Evolutionary conservation across 1,139 yeast species (phyloP), one percentile per base, ranked within the genome.

Genomic region (Yamadazyma blattariae): DNA sequence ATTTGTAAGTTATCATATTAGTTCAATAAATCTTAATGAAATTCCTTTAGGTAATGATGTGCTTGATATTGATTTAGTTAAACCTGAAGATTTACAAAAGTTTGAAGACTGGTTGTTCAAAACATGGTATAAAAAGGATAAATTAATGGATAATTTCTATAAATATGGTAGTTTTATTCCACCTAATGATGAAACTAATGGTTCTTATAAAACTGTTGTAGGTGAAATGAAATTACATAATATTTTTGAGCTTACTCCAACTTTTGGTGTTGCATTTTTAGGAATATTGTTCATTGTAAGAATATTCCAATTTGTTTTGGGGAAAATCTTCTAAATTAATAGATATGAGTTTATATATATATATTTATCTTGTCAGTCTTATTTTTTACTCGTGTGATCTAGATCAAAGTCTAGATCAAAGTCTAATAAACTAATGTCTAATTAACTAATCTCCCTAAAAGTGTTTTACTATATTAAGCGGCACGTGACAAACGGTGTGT

Each of bases 71-170:
- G 77, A 69, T 36, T 72, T 71, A 29, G 77, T 73, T 25, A 58
- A 53, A 8, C 57, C 54, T 3, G 74, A 67, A 36, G 68, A 63
- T 37, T 57, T 73, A 46, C 50, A 57, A 31, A 44, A 42, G 11
- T 89, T 92, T 54, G 88, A 82, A 40, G 59, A 70, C 21, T 92
- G 98, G 98, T 59, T 92, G 32, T 71, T 69, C 43, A 61, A 71
- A 2, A 61, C 77, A n/a, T 92, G 97, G 97, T 56, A 65, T 29
- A 82, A 79, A 44, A 92, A 92, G 57, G 97, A 92, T 57, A 59
- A 57, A 31, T 56, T 82, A 38, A 67, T 92, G 77, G 78, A 73
- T 11, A 54, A 59, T 24, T 86, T 76, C 51, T 82, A 78, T 50
- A 54, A 62, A 21, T 61, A 67, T 3, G 95, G 95, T 3, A 52